These are phyloP conservation scores for Hemileccinum impolitum DNA, from an alignment of 768 basidiomycete species.

Conservation along the genomic window DNA sequence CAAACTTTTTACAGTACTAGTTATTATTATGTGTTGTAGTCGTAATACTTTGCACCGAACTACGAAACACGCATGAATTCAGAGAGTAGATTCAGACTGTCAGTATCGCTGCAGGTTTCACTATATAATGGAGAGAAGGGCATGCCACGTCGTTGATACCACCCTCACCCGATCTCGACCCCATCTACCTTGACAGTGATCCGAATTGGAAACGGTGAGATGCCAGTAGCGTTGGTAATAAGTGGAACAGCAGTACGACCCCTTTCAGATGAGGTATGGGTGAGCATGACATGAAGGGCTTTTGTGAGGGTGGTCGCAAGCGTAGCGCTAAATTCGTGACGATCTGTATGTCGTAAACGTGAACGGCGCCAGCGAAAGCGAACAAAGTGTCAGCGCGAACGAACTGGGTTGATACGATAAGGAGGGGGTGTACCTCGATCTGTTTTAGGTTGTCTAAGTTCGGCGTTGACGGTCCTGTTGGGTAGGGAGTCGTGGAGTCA, in stretches of 20 bases:
- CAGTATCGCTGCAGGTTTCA: too few relatives aligned
- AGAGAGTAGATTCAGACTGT: too few relatives aligned
- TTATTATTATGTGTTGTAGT: too few relatives aligned
- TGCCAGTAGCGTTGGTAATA: constrained; percentile 71
- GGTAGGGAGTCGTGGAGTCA: neutral
- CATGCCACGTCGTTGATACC: too few relatives aligned
- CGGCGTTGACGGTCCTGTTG: constrained; percentile 73
- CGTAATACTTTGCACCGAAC: too few relatives aligned
- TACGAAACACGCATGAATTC: too few relatives aligned
- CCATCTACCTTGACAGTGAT: constrained; percentile 68
- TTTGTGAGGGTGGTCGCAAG: constrained; percentile 61
- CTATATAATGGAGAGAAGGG: too few relatives aligned
- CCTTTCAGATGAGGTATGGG: constrained; percentile 72
- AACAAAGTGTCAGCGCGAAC: too few relatives aligned
- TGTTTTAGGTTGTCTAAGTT: constrained; percentile 67
- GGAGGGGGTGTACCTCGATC: constrained; percentile 47
- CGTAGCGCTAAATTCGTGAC: constrained; percentile 51
- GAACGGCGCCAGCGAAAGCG: too few relatives aligned
- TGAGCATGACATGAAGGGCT: constrained; percentile 67
- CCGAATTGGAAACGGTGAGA: constrained; percentile 79
- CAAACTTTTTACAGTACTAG: too few relatives aligned
- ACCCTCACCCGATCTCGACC: constrained; percentile 47
- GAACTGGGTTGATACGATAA: neutral
- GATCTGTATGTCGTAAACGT: constrained; percentile 30
- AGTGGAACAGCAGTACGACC: constrained; percentile 74